These are phyloP conservation scores for Rhodamnia rubescens DNA, from an alignment of 345 rosid species.

Conservation along the genomic window DNA sequence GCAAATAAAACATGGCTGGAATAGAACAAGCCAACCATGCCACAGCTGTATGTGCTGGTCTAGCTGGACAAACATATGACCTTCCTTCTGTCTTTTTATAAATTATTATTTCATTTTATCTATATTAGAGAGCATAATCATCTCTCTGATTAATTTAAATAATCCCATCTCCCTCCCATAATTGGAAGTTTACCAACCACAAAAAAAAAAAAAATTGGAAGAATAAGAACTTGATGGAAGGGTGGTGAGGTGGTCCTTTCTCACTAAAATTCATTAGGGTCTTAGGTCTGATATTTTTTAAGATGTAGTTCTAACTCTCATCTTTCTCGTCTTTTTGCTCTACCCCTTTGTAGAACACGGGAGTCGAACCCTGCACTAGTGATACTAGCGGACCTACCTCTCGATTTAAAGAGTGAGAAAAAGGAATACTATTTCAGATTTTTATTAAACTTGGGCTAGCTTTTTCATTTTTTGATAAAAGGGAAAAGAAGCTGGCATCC, in stretches of 20 bases:
- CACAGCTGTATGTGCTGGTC: not conserved
- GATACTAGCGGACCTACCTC: too few relatives aligned
- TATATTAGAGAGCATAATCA: not conserved
- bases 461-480: not conserved
- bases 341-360: accelerated
- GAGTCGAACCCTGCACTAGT: too few relatives aligned
- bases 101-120: not conserved
- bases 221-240: not conserved
- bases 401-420: not conserved
- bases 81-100: not conserved
- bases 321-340: too few relatives aligned
- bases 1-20: not conserved
- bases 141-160: not conserved
- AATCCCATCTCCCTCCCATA: not conserved
- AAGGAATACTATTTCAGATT: not conserved
- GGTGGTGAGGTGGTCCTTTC: not conserved
- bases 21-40: not conserved
- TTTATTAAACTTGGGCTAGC: not conserved
- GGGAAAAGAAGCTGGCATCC: not conserved
- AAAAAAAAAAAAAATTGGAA: too few relatives aligned
- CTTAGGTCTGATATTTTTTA: not conserved
- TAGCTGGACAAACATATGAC: not conserved
- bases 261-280: not conserved
- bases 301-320: not conserved
- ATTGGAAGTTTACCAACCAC: not conserved